A percentile compares a stretch with the other conserved stretches of the same genome.
Evolutionary conservation across 2,329 filamentous ascomycete genomes (phyloP).

Genomic region (Aphanocladium album): DNA sequence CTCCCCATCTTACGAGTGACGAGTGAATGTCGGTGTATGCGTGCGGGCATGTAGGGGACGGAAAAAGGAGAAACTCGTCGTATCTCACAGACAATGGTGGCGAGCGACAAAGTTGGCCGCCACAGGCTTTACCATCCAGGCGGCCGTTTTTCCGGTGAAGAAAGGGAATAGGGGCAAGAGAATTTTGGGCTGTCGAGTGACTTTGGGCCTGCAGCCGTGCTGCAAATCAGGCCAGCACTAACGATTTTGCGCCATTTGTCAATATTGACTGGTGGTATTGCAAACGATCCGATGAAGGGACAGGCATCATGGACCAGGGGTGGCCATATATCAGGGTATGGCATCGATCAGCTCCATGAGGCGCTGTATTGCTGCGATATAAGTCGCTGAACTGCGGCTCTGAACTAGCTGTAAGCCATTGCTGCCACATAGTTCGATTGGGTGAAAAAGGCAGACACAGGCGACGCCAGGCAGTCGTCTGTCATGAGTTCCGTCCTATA

Average conservation of each 20-base stretch:
- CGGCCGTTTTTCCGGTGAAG: background rate
- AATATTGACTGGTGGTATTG: background rate
- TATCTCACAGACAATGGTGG: background rate
- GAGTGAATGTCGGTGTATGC: background rate
- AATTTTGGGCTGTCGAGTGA: background rate
- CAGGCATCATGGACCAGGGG: slow-evolving; percentile 37
- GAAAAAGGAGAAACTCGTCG: background rate
- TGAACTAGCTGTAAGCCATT: too few species aligned
- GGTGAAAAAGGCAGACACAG: background rate
- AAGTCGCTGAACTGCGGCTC: background rate
- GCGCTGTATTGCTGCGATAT: background rate
- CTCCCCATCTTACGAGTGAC: background rate
- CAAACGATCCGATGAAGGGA: slow-evolving; percentile 1
- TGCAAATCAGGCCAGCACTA: background rate
- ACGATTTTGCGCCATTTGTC: background rate
- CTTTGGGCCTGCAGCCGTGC: background rate
- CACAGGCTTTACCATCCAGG: background rate
- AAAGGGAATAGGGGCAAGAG: background rate
- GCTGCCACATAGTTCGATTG: too few species aligned
- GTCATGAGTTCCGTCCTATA: background rate
- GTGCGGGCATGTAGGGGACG: too few species aligned
- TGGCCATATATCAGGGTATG: background rate
- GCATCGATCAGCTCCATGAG: background rate
- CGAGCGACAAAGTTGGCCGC: background rate
- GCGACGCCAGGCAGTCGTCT: background rate